Base-by-base conservation (phyloP, 148 eudicot genomes). In the Bassia scoparia region DNA sequence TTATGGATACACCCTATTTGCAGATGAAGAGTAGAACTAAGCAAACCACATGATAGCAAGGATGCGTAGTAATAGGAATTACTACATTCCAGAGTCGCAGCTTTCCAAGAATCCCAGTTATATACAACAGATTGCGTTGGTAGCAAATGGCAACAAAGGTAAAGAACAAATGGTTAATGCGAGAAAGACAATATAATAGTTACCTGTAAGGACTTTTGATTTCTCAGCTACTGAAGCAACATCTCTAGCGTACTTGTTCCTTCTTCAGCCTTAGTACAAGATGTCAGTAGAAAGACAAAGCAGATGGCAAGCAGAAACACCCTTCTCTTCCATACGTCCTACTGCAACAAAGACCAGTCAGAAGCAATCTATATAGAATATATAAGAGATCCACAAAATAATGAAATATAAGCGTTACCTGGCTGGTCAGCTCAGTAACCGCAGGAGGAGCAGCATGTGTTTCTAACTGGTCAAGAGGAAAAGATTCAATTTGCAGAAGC, bases 261-360 rank as follows among this genome's bases (percentile, higher is more conserved):
- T 86, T 72, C 98, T 73, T 91, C 97, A 11, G 98, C 97, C 85
- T 86, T 91, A 68, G 92, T 82, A 97, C 86, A 95, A 83, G 73
- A 95, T 95, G 77, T 91, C 97, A 2, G 93, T 85, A 95, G 91
- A 46, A 96, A 83, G 69, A 91, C 89, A 78, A 95, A 95, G 81
- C 98, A 95, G 53, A 95, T 91, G 67, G 98, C 97, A 74, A n/a
- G 97, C 96, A 34, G 97, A 82, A 70, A 92, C 97, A 76, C 97
- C 91, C 82, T 89, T 95, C 78, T 88, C 97, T 80, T 91, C 97
- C 96, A 95, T 78, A 87, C 86, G 65, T 91, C 91, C 98, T 95
- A 82, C n/a, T 46, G 64, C 66, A 43, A 49, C 43, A n/a, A 68
- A 29, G 23, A 66, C 15, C 69, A 37, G 34, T 26, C 37, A 73